A percentile compares a stretch with the other conserved stretches of the same genome.
Evolutionary conservation across 1,284 basidiomycete genomes (phyloP).

Genomic region (Kwoniella shivajii): DNA sequence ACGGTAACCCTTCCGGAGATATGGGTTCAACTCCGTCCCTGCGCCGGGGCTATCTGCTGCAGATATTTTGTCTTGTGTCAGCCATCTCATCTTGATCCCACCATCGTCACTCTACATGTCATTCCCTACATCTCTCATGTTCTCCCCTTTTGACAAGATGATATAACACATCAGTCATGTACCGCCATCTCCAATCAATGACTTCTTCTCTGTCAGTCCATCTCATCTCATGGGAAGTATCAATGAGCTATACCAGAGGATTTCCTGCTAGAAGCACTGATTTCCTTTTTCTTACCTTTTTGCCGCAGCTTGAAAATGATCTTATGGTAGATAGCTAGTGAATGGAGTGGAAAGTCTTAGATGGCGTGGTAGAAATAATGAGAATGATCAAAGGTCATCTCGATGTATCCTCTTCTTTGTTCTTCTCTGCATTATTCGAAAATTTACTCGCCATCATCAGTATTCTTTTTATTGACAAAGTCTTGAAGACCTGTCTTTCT

Average conservation of each 20-base stretch:
- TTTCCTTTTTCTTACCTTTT: no score
- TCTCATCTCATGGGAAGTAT: background rate
- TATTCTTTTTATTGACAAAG: conserved; percentile 1
- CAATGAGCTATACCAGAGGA: no score
- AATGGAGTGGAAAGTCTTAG: background rate
- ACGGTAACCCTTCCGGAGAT: no score
- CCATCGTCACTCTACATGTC: background rate
- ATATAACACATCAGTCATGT: conserved; percentile 13
- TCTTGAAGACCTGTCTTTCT: conserved; percentile 21
- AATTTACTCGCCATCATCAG: no score
- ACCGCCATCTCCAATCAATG: conserved; percentile 3
- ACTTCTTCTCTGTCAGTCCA: background rate
- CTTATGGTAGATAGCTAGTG: background rate
- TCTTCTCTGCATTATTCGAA: no score
- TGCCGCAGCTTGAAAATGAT: background rate
- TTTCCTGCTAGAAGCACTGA: no score
- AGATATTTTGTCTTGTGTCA: conserved; percentile 8
- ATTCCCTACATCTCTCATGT: conserved; percentile 2
- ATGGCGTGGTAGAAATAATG: background rate
- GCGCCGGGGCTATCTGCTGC: no score
- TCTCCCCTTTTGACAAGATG: conserved; percentile 3
- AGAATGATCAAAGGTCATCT: background rate
- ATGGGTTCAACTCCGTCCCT: no score
- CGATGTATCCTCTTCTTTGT: background rate
- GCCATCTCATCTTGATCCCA: conserved; percentile 7